A percentile compares a stretch with the other conserved stretches of the same genome.
Conservation (phyloP, 1,284 basidiomycete species). For the Melampsora americana region DNA sequence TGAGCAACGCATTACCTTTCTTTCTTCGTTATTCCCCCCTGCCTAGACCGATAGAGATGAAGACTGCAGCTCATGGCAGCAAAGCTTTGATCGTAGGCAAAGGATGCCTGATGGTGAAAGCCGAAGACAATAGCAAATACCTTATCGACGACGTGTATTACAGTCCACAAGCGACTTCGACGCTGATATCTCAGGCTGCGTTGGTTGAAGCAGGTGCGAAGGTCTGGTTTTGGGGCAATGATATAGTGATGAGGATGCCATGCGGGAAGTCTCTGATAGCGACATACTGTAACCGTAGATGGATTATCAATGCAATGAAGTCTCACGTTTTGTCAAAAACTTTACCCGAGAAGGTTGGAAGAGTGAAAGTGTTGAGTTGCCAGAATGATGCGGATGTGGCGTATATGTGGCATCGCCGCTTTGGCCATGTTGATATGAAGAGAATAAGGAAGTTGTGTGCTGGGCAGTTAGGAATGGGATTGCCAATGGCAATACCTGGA, state of each 20-base stretch:
- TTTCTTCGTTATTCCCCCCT: background rate
- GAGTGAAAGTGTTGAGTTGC: background rate
- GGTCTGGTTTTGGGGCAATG: background rate
- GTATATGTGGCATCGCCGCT: conserved; percentile 22
- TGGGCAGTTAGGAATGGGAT: background rate
- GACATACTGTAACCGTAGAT: background rate
- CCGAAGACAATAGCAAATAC: background rate
- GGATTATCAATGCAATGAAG: background rate
- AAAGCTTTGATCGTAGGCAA: background rate
- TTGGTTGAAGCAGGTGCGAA: background rate
- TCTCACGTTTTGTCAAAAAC: too few species aligned
- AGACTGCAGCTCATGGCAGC: background rate
- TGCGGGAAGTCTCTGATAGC: background rate
- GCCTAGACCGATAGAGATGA: background rate
- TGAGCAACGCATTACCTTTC: background rate
- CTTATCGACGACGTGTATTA: background rate
- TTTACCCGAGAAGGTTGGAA: too few species aligned
- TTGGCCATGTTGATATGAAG: conserved; percentile 15
- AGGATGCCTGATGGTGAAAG: background rate
- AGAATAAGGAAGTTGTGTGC: conserved; percentile 1
- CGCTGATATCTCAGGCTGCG: background rate
- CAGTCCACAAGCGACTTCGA: too few species aligned
- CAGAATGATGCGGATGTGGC: background rate
- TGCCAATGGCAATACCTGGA: background rate
- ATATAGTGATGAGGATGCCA: background rate